Conservation (phyloP, 345 rosid genomes). For the Brassica nigra region DNA sequence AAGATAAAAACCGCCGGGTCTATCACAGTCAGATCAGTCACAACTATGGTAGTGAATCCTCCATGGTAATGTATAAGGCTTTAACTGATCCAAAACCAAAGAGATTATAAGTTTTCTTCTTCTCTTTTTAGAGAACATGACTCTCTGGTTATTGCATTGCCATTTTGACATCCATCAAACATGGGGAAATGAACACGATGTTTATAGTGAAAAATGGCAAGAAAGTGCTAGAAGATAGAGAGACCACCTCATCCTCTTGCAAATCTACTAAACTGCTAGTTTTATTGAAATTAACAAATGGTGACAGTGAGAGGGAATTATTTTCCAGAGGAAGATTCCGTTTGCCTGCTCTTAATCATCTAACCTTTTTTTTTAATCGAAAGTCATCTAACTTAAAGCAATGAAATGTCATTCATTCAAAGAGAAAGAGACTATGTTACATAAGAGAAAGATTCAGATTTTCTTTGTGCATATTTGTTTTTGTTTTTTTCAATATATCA, state of each 20-base stretch:
- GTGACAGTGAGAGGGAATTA: neutral
- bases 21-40: slow-evolving; percentile 4
- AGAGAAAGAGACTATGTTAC: no score
- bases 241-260: slow-evolving; percentile 75
- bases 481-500: no score
- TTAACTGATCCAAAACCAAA: slow-evolving; percentile 18
- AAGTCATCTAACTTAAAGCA: no score
- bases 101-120: slow-evolving; percentile 16
- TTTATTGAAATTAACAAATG: slow-evolving; percentile 27
- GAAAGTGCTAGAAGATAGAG: slow-evolving; percentile 43
- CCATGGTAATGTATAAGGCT: slow-evolving; percentile 27
- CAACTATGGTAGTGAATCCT: slow-evolving; percentile 17
- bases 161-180: slow-evolving; percentile 76
- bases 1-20: neutral
- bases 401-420: no score
- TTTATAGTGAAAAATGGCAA: slow-evolving; percentile 71
- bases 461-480: no score
- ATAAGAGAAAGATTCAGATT: no score
- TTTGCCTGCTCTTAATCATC: neutral
- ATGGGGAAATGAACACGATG: slow-evolving; percentile 77
- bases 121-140: slow-evolving; percentile 39
- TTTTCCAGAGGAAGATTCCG: slow-evolving; percentile 4
- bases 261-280: slow-evolving; percentile 71
- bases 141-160: slow-evolving; percentile 85
- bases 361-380: no score